These are phyloP conservation scores for Neoarthrinium moseri DNA, from an alignment of 2,329 filamentous ascomycete genomes.

Conservation along the genomic window DNA sequence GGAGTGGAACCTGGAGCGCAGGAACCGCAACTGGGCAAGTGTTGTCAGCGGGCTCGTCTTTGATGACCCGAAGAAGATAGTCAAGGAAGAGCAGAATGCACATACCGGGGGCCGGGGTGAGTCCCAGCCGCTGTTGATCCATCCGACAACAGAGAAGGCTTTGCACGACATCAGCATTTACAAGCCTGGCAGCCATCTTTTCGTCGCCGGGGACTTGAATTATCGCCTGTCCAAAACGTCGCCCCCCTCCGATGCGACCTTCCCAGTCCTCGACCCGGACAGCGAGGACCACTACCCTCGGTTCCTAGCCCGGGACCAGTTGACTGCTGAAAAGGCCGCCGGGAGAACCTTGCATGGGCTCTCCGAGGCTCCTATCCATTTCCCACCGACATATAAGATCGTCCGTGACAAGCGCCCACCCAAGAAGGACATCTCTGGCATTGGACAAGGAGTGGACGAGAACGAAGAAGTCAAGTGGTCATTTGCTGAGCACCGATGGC, in stretches of 20 bases:
- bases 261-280: conserved; percentile 58
- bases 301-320: conserved; percentile 75
- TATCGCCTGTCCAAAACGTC: conserved; percentile 76
- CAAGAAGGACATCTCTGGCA: neutral
- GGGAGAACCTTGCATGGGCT: conserved; percentile 77
- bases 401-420: conserved; percentile 37
- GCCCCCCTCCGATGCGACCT: conserved; percentile 61
- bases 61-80: conserved; percentile 46
- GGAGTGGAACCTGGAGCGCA: conserved; percentile 71
- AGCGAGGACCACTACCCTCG: conserved; percentile 61
- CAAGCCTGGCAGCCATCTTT: conserved; percentile 71
- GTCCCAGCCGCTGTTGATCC: conserved; percentile 22
- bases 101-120: conserved; percentile 11
- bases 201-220: conserved; percentile 90
- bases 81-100: conserved; percentile 13
- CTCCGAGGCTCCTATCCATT: conserved; percentile 69
- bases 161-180: conserved; percentile 68
- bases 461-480: conserved; percentile 53
- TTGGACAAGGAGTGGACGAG: conserved; percentile 20
- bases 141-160: conserved; percentile 29
- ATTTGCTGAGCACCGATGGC: conserved; percentile 82
- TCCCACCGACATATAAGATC: conserved; percentile 96
- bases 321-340: conserved; percentile 67
- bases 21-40: conserved; percentile 86
- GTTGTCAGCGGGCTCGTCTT: conserved; percentile 83